Evolutionary conservation across 306 rosid species (phyloP), one percentile per base, ranked within the genome.

Genomic region (Hippophae tibetana): DNA sequence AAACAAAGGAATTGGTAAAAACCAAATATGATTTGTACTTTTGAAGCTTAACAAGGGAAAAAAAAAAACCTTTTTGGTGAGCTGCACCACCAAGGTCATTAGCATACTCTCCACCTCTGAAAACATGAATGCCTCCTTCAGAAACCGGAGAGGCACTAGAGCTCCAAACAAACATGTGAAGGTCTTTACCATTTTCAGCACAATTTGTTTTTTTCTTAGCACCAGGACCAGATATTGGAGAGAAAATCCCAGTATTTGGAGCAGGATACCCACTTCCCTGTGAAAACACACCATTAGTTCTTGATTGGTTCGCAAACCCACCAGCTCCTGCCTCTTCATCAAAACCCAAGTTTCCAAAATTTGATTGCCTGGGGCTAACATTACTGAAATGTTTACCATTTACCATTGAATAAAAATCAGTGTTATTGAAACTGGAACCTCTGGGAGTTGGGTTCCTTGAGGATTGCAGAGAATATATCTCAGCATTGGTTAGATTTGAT

Each of bases 161-260:
- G 70, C 96, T 89, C 96, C 96, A 89, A 26, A 85, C 96, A 74
- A 89, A 83, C 96, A 89, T 85, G 64, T 83, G 96, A 44, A 89
- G 85, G 64, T 89, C 96, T 42, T 81, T 89, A 1, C 83, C 85
- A 7, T 76, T 85, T 49, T 61, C 90, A 43, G 45, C 57, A 40
- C 71, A 78, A 27, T 67, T 69, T 12, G 61, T 61, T 42, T 77
- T 74, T 71, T 76, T 80, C 79, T 76, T 81, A 0, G 80, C 69
- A 0, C 54, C 76, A 0, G 77, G 69, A 31, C 87, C 84, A 1
- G 65, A 64, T 62, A 76, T 86, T 31, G 96, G 96, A 11, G 96
- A 89, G 41, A 85, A 89, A 1, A 83, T 80, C 8, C 96, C 90
- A 2, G 75, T 77, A 46, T 57, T 80, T 11, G 78, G 69, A 43